These are phyloP conservation scores for Auricularia sp. DNA, from an alignment of 768 basidiomycete species.

Conservation along the genomic window DNA sequence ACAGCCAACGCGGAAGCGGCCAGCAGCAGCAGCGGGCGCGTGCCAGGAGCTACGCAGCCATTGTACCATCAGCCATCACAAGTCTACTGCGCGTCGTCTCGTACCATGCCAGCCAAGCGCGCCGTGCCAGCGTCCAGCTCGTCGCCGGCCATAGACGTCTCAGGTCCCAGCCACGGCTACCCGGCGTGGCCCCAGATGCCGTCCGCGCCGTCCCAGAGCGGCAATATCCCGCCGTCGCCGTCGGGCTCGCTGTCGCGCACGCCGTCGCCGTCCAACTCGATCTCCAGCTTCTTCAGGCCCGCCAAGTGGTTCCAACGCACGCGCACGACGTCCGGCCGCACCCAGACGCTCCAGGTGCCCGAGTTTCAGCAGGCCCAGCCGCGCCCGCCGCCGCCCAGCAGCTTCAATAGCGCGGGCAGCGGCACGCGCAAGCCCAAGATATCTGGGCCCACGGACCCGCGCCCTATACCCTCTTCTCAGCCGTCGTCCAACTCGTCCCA, in stretches of 20 bases:
- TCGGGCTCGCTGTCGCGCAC: background rate
- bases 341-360: background rate
- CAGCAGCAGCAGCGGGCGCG: background rate
- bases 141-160: background rate
- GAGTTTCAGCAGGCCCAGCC: background rate
- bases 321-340: background rate
- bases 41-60: background rate
- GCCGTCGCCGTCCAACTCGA: constrained; percentile 2
- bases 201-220: background rate
- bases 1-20: too few species aligned
- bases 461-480: constrained; percentile 38
- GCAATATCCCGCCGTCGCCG: background rate
- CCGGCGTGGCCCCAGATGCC: background rate
- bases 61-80: too few species aligned
- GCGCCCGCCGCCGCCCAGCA: background rate
- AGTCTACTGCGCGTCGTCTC: too few species aligned
- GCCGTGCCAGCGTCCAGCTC: background rate
- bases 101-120: background rate
- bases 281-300: background rate
- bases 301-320: background rate
- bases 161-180: background rate
- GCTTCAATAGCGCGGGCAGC: background rate
- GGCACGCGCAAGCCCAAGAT: constrained; percentile 57
- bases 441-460: constrained; percentile 72
- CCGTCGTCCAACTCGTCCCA: constrained; percentile 20